Percentiles rank a stretch among this genome's conserved stretches.
These are phyloP conservation scores for Dryas drummondii DNA, from an alignment of 306 rosid species.

Conservation along the genomic window DNA sequence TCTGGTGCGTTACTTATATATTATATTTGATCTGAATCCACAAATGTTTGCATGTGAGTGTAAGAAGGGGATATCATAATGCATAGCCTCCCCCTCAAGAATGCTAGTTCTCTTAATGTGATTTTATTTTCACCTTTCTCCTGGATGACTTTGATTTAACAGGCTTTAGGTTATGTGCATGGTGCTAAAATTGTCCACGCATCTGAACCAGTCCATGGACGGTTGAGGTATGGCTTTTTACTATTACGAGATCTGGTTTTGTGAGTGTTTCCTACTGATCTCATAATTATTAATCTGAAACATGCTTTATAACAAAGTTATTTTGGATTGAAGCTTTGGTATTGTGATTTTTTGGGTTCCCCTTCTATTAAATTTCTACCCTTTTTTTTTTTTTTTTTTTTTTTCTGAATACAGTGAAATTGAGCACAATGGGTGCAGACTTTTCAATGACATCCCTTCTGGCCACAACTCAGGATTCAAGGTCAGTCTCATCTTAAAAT, in stretches of 20 bases:
- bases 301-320: slow-evolving; percentile 9
- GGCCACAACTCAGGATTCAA: slow-evolving; percentile 83
- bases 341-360: background rate
- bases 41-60: too few relatives aligned
- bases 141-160: slow-evolving; percentile 28
- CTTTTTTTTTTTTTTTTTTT: background rate
- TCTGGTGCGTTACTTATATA: background rate
- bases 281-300: background rate
- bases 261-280: slow-evolving; percentile 3
- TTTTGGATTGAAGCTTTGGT: slow-evolving; percentile 3
- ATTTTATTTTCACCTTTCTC: slow-evolving; percentile 5
- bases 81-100: background rate
- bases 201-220: slow-evolving; percentile 92
- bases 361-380: slow-evolving; percentile 10
- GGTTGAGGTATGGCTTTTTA: slow-evolving; percentile 61
- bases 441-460: slow-evolving; percentile 82
- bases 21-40: background rate
- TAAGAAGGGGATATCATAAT: background rate
- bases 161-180: slow-evolving; percentile 95
- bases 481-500: slow-evolving; percentile 46
- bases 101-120: background rate
- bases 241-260: slow-evolving; percentile 13
- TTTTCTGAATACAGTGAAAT: slow-evolving; percentile 63
- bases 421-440: slow-evolving; percentile 76
- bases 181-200: slow-evolving; percentile 94